Evolutionary conservation across 83 land plant species (phyloP).

Genomic region (Isoetes engelmannii): DNA sequence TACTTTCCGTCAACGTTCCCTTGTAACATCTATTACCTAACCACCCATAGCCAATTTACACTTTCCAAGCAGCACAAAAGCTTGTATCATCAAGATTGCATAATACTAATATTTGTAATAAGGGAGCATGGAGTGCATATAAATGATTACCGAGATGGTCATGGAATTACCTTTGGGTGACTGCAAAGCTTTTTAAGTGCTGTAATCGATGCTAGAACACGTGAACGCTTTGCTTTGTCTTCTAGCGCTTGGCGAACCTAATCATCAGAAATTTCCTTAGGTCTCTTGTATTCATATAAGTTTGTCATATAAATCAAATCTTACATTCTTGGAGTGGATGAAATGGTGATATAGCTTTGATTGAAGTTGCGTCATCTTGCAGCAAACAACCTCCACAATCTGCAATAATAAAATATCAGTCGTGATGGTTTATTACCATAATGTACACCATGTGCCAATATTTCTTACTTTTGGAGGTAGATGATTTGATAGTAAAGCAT

Average conservation of each 20-base stretch:
- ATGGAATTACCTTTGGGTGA: constrained; percentile 93
- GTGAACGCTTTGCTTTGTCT: constrained; percentile 67
- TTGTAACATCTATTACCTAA: no score
- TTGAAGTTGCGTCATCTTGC: constrained; percentile 86
- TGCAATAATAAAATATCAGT: constrained; percentile 25
- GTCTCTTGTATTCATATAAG: not conserved
- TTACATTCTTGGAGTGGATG: constrained; percentile 88
- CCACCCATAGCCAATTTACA: not conserved
- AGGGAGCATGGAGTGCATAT: not conserved
- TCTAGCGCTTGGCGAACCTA: constrained; percentile 66
- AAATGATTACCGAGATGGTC: not conserved
- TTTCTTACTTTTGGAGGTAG: constrained; percentile 86
- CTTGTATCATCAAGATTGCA: no score
- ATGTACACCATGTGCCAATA: no score
- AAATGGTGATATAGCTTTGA: constrained; percentile 71
- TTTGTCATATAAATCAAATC: constrained; percentile 11
- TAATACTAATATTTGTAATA: not conserved
- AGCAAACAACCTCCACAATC: constrained; percentile 97
- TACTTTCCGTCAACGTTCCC: no score
- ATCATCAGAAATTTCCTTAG: not conserved
- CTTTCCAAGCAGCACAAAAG: not conserved
- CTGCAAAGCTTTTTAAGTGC: constrained; percentile 96
- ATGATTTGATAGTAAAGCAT: constrained; percentile 88
- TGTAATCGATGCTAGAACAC: constrained; percentile 86
- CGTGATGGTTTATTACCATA: no score